These are phyloP conservation scores for Ustilago shanxiensis DNA, from an alignment of 1,284 basidiomycete genomes.

Conservation along the genomic window DNA sequence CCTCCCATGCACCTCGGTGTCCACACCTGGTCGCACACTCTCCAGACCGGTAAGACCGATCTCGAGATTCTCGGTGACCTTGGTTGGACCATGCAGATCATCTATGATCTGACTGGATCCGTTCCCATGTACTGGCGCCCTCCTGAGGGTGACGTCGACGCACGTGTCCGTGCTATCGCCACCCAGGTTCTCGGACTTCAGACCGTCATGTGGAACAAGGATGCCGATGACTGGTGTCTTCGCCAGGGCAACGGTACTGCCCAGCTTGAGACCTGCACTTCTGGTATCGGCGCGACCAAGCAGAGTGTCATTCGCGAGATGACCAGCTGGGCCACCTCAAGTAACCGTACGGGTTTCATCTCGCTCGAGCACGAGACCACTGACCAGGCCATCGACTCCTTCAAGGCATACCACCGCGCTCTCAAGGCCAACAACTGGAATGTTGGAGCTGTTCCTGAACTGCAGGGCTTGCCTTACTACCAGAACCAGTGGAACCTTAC, in stretches of 20 bases:
- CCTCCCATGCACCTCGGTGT: constrained; percentile 77
- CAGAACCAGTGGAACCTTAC: constrained; percentile 60
- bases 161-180: constrained; percentile 65
- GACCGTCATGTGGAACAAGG: constrained; percentile 64
- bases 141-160: constrained; percentile 65
- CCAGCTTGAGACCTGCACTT: constrained; percentile 50
- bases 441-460: constrained; percentile 47
- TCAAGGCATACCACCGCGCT: constrained; percentile 48
- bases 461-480: constrained; percentile 61
- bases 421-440: constrained; percentile 50
- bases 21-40: constrained; percentile 57
- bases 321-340: constrained; percentile 44
- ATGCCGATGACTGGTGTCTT: constrained; percentile 65
- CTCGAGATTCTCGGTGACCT: constrained; percentile 80
- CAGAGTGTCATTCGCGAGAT: constrained; percentile 40
- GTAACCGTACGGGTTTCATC: constrained; percentile 57
- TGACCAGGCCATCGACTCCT: constrained; percentile 59
- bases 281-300: constrained; percentile 47
- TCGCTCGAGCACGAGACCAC: constrained; percentile 65
- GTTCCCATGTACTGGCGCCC: constrained; percentile 63
- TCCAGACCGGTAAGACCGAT: constrained; percentile 83
- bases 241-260: constrained; percentile 59
- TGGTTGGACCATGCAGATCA: constrained; percentile 85
- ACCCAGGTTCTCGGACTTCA: constrained; percentile 61
- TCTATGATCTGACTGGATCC: constrained; percentile 80